These are phyloP conservation scores for Clitoria ternatea DNA, from an alignment of 306 rosid species.

Conservation along the genomic window DNA sequence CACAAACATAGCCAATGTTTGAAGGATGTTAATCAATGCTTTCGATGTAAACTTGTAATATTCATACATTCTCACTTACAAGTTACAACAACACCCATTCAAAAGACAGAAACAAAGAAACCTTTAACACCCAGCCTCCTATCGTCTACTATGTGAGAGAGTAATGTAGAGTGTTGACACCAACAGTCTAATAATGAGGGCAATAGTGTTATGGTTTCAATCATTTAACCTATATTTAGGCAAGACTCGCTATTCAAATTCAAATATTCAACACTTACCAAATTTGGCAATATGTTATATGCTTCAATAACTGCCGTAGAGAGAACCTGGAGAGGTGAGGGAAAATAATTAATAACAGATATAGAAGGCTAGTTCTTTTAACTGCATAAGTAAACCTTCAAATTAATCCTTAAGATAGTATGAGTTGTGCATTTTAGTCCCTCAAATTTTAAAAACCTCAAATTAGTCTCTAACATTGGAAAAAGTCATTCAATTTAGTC, in stretches of 20 bases:
- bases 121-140: background rate
- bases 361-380: background rate
- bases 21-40: background rate
- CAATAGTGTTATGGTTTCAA: background rate
- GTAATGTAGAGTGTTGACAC: background rate
- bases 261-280: conserved; percentile 48
- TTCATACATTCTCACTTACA: background rate
- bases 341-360: conserved; percentile 11
- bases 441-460: no score
- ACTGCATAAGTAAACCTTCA: no score
- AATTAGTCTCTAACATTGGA: no score
- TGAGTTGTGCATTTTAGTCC: no score
- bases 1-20: background rate
- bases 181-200: background rate
- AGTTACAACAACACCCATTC: background rate
- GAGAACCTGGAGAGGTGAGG: conserved; percentile 40
- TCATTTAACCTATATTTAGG: background rate
- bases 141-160: background rate
- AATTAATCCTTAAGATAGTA: no score
- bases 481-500: no score
- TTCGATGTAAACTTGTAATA: background rate
- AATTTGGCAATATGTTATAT: conserved; percentile 72
- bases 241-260: conserved; percentile 12
- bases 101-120: background rate
- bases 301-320: conserved; percentile 72